Evolutionary conservation across 129 eudicot genomes (phyloP), one percentile per base, ranked within the genome.

Genomic region (Tagetes erecta): DNA sequence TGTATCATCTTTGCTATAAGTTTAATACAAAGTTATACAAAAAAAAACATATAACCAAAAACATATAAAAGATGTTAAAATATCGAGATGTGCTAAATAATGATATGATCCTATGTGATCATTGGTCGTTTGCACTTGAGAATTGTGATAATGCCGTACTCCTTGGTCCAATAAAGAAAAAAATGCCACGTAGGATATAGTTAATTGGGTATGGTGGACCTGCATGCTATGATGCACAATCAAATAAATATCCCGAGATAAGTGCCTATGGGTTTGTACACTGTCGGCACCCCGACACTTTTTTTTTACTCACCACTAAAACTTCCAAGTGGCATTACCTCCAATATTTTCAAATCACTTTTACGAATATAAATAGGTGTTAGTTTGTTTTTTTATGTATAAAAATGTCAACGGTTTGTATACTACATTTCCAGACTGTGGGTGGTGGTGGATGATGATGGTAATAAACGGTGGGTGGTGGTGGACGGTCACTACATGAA

Each of bases 211-310:
- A 35, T 50, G 72, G 47, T 49, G 58, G 71, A 50, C 64, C 76
- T 3, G 0, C 68, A 3, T 68, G 70, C 13, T 77, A 77, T 77
- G 75, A 70, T 77, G 55, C 37, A 51, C 65, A 78, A 47, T 63
- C 65, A 78, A 47, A 52, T 78, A 6, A 11, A 39, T 53, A 60
- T 41, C 53, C 57, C 8, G 42, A 72, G 55, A 71, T 73, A 0
- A 8, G 46, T 73, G 77, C 14, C 6, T 12, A 27, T 46, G 6
- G 42, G 63, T 8, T 27, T 27, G 20, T 57, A 58, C 5, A 44
- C 6, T 64, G 83, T 79, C 83, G 83, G 74, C 83, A 79, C 52
- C 4, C 59, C 51, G 50, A 64, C 73, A 42, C 50, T 44, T 41
- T 62, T 73, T 70, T 69, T 75, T 71, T 65, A 68, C 69, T 56